Percentiles rank a stretch among this genome's conserved stretches.
These are phyloP conservation scores for Nannochloropsis gaditana DNA, from an alignment of 108 stramenopile genomes.

Conservation along the genomic window DNA sequence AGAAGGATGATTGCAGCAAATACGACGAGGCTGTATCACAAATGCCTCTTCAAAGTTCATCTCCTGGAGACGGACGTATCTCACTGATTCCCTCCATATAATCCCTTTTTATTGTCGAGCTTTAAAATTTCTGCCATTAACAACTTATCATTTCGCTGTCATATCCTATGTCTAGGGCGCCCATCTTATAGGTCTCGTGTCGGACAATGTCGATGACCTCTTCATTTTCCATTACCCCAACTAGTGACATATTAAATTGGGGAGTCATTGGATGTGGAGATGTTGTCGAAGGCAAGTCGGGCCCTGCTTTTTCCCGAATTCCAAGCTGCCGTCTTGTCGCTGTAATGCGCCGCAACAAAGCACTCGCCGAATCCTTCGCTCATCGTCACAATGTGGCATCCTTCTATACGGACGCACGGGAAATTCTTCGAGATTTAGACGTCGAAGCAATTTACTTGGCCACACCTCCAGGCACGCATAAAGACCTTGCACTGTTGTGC, in stretches of 20 bases:
- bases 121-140: too few species aligned
- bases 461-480: background rate
- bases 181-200: too few species aligned
- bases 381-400: background rate
- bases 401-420: background rate
- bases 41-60: too few species aligned
- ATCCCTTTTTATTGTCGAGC: too few species aligned
- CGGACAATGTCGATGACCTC: too few species aligned
- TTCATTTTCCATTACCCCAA: background rate
- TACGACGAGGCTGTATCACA: too few species aligned
- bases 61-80: too few species aligned
- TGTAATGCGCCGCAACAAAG: background rate
- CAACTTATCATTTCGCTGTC: too few species aligned
- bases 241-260: background rate
- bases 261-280: background rate
- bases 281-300: conserved; percentile 8
- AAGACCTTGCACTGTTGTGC: conserved; percentile 7
- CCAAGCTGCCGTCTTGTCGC: background rate
- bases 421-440: background rate
- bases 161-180: too few species aligned
- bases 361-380: background rate
- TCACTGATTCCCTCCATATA: too few species aligned
- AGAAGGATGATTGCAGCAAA: too few species aligned
- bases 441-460: conserved; percentile 9
- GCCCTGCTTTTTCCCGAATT: background rate